phyloP scores from a whole-genome alignment of 257 asterid species.

The Gentiana macrophylla region DNA sequence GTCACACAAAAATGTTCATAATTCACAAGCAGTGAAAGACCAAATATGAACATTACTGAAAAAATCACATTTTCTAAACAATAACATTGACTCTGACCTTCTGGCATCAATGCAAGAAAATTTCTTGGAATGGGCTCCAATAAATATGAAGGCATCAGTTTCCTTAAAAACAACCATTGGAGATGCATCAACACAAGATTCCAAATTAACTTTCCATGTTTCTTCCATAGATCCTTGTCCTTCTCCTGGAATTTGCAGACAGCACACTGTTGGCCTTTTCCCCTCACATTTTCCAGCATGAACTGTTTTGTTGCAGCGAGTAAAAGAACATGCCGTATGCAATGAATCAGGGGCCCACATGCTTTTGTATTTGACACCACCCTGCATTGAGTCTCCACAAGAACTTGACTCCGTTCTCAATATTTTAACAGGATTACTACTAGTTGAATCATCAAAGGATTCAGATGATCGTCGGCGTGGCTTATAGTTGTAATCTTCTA shows the following conservation, averaged over 20 bases:
- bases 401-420: slow-evolving; percentile 32
- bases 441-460: slow-evolving; percentile 16
- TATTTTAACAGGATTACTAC: slow-evolving; percentile 31
- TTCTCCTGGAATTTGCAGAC: slow-evolving; percentile 29
- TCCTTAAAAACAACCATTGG: slow-evolving; percentile 67
- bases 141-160: slow-evolving; percentile 43
- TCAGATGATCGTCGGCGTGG: slow-evolving; percentile 14
- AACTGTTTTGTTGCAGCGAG: slow-evolving; percentile 63
- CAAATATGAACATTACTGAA: too few species aligned
- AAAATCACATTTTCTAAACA: too few species aligned
- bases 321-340: slow-evolving; percentile 49
- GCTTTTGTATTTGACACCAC: slow-evolving; percentile 16
- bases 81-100: slow-evolving; percentile 32
- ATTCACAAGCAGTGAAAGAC: too few species aligned
- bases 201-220: slow-evolving; percentile 63
- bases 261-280: slow-evolving; percentile 21
- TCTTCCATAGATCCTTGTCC: slow-evolving; percentile 41
- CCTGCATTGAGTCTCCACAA: slow-evolving; percentile 13
- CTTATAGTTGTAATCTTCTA: slow-evolving; percentile 13
- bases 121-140: slow-evolving; percentile 84
- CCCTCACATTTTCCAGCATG: slow-evolving; percentile 38
- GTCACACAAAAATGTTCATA: background rate
- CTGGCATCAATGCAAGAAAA: slow-evolving; percentile 60
- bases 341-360: slow-evolving; percentile 21
- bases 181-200: slow-evolving; percentile 94